Base-by-base conservation (phyloP, 2,329 filamentous ascomycete genomes). In the Onygena corvina region DNA sequence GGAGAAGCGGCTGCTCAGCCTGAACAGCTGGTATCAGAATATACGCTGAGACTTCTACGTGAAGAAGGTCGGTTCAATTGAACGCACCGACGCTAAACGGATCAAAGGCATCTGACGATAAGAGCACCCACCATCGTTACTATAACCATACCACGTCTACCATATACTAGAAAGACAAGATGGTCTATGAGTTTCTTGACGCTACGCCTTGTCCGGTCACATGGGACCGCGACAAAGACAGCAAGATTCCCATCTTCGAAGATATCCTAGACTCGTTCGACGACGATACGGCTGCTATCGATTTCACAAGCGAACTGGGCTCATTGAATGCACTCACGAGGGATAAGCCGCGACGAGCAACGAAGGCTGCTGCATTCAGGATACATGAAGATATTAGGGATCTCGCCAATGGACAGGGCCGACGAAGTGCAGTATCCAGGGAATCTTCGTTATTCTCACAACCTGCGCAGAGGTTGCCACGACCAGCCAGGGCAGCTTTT, bases 231-330 rank as follows among this genome's bases (percentile, higher is more conserved):
- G 29, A 47, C 46, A 53, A 55, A 46, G 50, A 57, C 2, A 56
- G 60, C 23, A 53, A 56, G 42, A 50, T 50, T 31, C 59, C 54
- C 45, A 51, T 60, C 6, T 57, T 62, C 20, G 58, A 57, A 20
- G 58, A 58, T 27, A 48, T 57, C 21, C 53, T 53, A 27, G 38
- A 48, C 46, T 56, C 20, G 4, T 46, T 54, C 29, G 55, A 59
- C 8, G 66, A 69, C n/a, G 57, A 63, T 12, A 70, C 68, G 0
- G 59, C 53, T 3, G 61, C 64, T 14, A 56, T 70, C 18, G 66
- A 71, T 5, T 70, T 66, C 52, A 70, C 67, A 3, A 65, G 63
- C 9, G 66, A 67, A 40, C 60, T 70, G 46, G 58, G 55, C 45
- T 53, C 57, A 14, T 60, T 48, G 12, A 30, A 64, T 0, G 55